Conservation (phyloP, 2,329 filamentous ascomycete species). For the Macrophomina phaseolina region DNA sequence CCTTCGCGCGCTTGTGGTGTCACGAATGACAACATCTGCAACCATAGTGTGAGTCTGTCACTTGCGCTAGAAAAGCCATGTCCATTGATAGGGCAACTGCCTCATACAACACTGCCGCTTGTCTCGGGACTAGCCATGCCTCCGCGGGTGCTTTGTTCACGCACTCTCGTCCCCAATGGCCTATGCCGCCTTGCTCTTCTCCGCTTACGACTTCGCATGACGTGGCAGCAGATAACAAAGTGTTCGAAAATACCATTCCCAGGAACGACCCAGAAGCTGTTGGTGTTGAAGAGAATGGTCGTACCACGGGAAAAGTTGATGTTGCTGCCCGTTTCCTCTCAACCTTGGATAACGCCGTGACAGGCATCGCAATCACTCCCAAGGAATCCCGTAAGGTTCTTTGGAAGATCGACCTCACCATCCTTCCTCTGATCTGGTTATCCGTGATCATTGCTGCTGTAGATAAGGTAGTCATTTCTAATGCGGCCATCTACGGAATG, state of each 20-base stretch:
- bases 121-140: not conserved
- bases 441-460: constrained; percentile 36
- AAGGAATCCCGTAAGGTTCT: constrained; percentile 18
- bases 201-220: no score
- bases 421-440: constrained; percentile 16
- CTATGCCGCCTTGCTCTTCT: no score
- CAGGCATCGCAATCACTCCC: not conserved
- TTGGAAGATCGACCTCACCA: constrained; percentile 18
- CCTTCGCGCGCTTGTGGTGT: not conserved
- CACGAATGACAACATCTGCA: constrained; percentile 1
- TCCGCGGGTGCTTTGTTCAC: not conserved
- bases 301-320: not conserved
- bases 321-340: constrained; percentile 16
- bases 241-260: not conserved
- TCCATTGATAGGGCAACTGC: not conserved
- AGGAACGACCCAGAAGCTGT: not conserved
- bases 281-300: not conserved
- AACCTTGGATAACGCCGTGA: constrained; percentile 2
- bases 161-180: not conserved
- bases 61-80: not conserved
- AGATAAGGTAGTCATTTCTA: constrained; percentile 49
- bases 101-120: not conserved
- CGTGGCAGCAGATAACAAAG: not conserved
- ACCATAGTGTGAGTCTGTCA: not conserved
- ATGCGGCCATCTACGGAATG: constrained; percentile 37